Evolutionary conservation across 2,329 filamentous ascomycete species (phyloP), one percentile per base, ranked within the genome.

Genomic region (Ophiostoma ulmi): DNA sequence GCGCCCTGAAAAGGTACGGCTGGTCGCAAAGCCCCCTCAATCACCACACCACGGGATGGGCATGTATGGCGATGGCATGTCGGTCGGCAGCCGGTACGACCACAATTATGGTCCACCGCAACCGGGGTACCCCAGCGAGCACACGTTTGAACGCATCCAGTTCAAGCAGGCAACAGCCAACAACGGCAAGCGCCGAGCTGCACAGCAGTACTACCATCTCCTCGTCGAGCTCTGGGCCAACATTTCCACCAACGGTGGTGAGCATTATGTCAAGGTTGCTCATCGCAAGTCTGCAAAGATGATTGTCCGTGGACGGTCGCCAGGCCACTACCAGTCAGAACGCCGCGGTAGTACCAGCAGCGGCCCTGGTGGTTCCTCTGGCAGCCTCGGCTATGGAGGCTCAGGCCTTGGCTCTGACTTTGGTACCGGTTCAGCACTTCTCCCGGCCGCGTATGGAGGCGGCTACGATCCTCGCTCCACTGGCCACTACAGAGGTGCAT

Each of bases 81-180:
- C 73, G 3, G 64, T 70, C 8, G 55, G 70, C 0, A 52, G 63
- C 36, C 73, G 79, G 38, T 87, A 85, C 74, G 80, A 83, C 1
- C 82, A 83, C 72, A 76, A 17, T 39, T 81, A 83, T 75, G 77
- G 78, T 44, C 79, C 81, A 74, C 74, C 77, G 66, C 71, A 80
- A 72, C 76, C 77, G 67, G 77, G 80, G 0, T 80, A 81, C 20
- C 81, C 84, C 5, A 85, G 81, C 7, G 86, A 88, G 74, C 84
- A 88, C 73, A 87, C 85, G 0, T 97, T 96, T 77, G 93, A 97
- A 77, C 89, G 94, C 13, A 95, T 97, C 69, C 93, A 97, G 76
- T 97, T 97, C 85, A 96, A 97, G 79, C 92, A 92, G 74, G 93
- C 94, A 1, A 97, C 93, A 0, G 92, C 93, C 35, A 97, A 97